phyloP scores from a whole-genome alignment of 2,329 filamentous ascomycete genomes.

The Hymenoscyphus linearis region DNA sequence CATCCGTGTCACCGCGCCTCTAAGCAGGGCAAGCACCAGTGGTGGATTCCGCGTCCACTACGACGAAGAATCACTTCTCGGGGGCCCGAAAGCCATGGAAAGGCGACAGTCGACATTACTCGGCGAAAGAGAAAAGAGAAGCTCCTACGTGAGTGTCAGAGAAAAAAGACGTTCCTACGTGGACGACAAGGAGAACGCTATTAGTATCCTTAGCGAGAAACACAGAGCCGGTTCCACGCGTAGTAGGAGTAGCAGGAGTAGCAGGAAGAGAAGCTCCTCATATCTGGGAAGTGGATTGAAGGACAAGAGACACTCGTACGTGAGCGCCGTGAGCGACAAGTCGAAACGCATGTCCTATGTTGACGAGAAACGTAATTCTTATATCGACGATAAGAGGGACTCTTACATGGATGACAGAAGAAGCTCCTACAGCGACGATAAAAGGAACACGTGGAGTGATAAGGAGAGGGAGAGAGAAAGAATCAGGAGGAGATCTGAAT shows the following conservation, averaged over 20 bases:
- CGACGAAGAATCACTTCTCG: not conserved
- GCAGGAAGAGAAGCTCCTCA: not conserved
- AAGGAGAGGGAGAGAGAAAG: not conserved
- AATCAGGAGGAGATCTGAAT: too few relatives aligned
- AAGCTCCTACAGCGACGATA: not conserved
- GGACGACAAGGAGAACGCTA: not conserved
- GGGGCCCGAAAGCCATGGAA: not conserved
- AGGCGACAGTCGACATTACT: not conserved
- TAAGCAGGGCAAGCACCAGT: not conserved
- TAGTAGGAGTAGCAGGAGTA: not conserved
- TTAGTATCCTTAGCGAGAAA: too few relatives aligned
- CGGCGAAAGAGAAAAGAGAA: not conserved
- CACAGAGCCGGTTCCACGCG: too few relatives aligned
- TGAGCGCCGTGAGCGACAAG: not conserved
- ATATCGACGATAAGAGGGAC: not conserved
- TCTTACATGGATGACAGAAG: not conserved
- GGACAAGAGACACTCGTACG: not conserved
- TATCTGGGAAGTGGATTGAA: not conserved
- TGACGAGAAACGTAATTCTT: not conserved
- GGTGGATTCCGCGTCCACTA: not conserved
- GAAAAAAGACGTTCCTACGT: not conserved
- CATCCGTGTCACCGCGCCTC: not conserved
- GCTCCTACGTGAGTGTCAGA: not conserved
- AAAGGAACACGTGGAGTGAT: not conserved
- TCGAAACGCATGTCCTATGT: not conserved